phyloP scores from a whole-genome alignment of 2,329 filamentous ascomycete species.

The Calonectria pteridis region DNA sequence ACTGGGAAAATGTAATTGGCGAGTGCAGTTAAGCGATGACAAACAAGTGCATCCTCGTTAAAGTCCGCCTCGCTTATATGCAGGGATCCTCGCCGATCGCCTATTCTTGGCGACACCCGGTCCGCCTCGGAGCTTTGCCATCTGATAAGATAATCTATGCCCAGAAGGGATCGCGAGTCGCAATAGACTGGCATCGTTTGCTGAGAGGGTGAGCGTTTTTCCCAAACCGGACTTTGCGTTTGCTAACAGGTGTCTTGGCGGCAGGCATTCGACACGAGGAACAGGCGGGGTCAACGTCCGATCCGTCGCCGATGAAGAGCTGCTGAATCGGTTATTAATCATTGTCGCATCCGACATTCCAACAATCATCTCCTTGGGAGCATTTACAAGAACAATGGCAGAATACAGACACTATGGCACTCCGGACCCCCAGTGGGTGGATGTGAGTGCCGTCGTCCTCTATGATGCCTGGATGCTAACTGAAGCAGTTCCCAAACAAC shows the following conservation, averaged over 20 bases:
- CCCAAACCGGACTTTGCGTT: background rate
- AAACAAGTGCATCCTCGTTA: background rate
- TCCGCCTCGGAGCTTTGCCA: conserved; percentile 1
- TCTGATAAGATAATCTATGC: conserved; percentile 37
- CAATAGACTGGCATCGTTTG: background rate
- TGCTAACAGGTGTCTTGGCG: background rate
- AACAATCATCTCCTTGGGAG: background rate
- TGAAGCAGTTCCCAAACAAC: conserved; percentile 42
- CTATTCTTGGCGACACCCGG: background rate
- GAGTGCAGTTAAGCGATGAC: background rate
- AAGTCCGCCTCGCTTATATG: background rate
- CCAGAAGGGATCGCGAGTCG: background rate
- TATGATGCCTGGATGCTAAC: background rate
- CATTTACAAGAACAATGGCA: conserved; percentile 16
- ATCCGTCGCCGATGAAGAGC: conserved; percentile 3
- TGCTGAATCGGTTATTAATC: background rate
- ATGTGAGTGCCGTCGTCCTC: conserved; percentile 9
- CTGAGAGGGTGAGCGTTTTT: background rate
- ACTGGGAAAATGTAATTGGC: no score
- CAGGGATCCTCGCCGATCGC: conserved; percentile 2
- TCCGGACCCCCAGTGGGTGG: conserved; percentile 26
- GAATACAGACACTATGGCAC: conserved; percentile 29
- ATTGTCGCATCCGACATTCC: background rate
- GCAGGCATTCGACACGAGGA: background rate
- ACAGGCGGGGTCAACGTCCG: background rate